phyloP scores from a whole-genome alignment of 768 basidiomycete species.

The Glaciozyma antarctica region DNA sequence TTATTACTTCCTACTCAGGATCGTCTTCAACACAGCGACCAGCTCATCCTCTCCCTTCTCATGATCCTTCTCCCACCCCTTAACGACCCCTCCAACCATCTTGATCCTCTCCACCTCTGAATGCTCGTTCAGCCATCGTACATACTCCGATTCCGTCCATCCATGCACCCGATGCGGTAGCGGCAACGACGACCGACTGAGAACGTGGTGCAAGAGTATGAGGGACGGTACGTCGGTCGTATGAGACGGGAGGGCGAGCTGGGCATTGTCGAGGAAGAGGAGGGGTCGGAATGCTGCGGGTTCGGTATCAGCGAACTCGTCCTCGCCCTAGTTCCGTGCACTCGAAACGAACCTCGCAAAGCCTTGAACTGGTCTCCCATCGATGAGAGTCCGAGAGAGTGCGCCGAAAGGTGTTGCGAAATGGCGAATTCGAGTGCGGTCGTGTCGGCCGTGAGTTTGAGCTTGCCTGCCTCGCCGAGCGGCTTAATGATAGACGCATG shows the following conservation, averaged over 20 bases:
- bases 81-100: conserved; percentile 66
- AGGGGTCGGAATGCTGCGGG: conserved; percentile 52
- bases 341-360: conserved; percentile 47
- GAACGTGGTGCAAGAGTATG: conserved; percentile 75
- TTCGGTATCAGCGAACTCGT: not conserved
- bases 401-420: conserved; percentile 54
- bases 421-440: conserved; percentile 89
- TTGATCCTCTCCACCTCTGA: conserved; percentile 66
- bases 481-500: conserved; percentile 91
- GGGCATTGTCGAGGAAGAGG: conserved; percentile 72
- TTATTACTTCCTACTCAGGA: not conserved
- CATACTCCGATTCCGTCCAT: conserved; percentile 94
- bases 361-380: conserved; percentile 81
- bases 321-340: not conserved
- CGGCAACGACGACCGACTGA: conserved; percentile 64
- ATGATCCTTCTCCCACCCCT: conserved; percentile 53
- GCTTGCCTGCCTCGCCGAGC: conserved; percentile 81
- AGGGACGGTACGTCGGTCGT: conserved; percentile 67
- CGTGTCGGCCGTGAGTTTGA: conserved; percentile 93
- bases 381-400: conserved; percentile 52
- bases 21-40: not conserved
- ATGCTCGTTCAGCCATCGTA: conserved; percentile 91
- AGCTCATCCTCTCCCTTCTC: not conserved
- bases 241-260: conserved; percentile 55
- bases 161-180: conserved; percentile 82